Evolutionary conservation across 306 rosid species (phyloP), one percentile per base, ranked within the genome.

Genomic region (Prinsepia uniflora): DNA sequence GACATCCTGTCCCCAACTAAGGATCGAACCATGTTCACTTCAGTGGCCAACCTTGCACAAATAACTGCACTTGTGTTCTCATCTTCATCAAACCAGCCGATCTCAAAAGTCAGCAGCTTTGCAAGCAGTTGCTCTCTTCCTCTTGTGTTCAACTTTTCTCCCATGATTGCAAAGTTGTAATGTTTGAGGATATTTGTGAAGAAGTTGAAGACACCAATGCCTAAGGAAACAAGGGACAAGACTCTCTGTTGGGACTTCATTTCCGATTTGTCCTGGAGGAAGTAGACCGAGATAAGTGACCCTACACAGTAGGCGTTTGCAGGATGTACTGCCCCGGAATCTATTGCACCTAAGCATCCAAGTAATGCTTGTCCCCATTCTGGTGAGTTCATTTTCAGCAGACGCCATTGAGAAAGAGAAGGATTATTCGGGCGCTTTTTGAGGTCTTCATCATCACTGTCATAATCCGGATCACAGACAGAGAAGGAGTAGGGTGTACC

Each of bases 61-160:
- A 90, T 84, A 68, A 94, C 90, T 71, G 98, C 98, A 75, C 97
- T 88, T 49, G 88, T 87, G 82, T 90, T 88, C 61, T 93, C 97
- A 41, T 90, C 98, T 64, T 83, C 60, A 80, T 90, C 98, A 80
- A 78, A 93, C 93, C 96, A 93, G 60, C 98, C 94, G 46, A 93
- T 81, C 86, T 88, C 97, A 60, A 88, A 93, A 46, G 89, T 88
- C 90, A 88, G 63, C 76, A 93, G 55, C 48, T 85, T 90, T 70
- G 68, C 88, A 6, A 88, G 86, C 30, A 90, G 68, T 60, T 85
- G 84, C 85, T 93, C 92, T n/a, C 96, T 70, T 12, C 87, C 83
- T 76, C 97, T 84, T 73, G 86, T 90, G 0, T 93, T 93, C 79
- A 93, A 65, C 75, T 84, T 88, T 49, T 90, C 97, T 65, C 97